Conservation (phyloP, 2,329 filamentous ascomycete species). For the Penicillium sp. region DNA sequence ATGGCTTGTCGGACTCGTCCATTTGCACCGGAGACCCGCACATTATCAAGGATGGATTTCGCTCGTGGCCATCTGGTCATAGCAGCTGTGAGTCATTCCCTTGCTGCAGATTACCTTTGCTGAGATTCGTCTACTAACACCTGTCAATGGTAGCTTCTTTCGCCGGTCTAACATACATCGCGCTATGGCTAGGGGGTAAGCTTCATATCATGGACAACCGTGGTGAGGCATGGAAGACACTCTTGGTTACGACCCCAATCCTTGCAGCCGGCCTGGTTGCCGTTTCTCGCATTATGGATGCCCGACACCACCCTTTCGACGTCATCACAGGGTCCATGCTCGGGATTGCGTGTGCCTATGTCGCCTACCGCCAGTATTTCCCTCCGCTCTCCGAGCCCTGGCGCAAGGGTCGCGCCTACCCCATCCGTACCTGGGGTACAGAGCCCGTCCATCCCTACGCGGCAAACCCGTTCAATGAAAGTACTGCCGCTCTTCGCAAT, state of each 20-base stretch:
- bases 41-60: conserved; percentile 54
- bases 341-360: conserved; percentile 49
- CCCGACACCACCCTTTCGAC: conserved; percentile 57
- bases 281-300: conserved; percentile 56
- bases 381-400: conserved; percentile 51
- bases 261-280: conserved; percentile 52
- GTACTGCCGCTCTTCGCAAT: conserved; percentile 29
- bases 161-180: conserved; percentile 55
- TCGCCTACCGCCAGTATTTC: conserved; percentile 56
- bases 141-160: conserved; percentile 48
- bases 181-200: conserved; percentile 55
- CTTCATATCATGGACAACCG: conserved; percentile 55
- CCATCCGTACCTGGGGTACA: conserved; percentile 53
- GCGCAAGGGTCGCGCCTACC: conserved; percentile 55
- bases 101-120: neutral
- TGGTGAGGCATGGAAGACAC: conserved; percentile 56
- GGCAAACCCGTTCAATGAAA: conserved; percentile 11
- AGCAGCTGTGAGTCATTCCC: conserved; percentile 45
- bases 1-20: conserved; percentile 42
- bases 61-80: conserved; percentile 54
- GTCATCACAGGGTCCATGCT: conserved; percentile 52
- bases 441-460: conserved; percentile 32
- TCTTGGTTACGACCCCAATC: conserved; percentile 50
- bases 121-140: too few relatives aligned
- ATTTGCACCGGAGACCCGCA: conserved; percentile 49